These are phyloP conservation scores for Nemania sp. DNA, from an alignment of 2,329 filamentous ascomycete genomes.

Conservation along the genomic window DNA sequence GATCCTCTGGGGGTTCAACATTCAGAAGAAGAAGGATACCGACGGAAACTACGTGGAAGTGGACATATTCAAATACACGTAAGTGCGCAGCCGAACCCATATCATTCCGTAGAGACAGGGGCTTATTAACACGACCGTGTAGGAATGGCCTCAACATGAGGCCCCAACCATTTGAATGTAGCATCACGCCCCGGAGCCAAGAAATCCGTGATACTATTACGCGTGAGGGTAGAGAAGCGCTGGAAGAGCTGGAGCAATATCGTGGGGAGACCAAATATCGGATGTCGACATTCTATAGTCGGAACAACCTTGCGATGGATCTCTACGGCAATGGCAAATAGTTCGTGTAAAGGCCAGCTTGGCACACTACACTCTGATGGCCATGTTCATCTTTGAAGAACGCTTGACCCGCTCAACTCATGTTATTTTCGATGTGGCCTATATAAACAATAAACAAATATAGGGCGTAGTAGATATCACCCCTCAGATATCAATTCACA, in stretches of 20 bases:
- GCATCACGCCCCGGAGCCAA: conserved; percentile 54
- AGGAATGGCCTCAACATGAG: conserved; percentile 64
- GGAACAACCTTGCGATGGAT: conserved; percentile 41
- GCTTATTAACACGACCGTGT: background rate
- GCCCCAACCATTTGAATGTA: conserved; percentile 58
- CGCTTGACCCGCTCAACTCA: too few species aligned
- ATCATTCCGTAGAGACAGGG: background rate
- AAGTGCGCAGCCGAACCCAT: conserved; percentile 37
- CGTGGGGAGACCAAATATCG: conserved; percentile 61
- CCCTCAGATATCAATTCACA: too few species aligned
- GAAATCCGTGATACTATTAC: conserved; percentile 55
- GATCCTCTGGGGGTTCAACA: conserved; percentile 61
- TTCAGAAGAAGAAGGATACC: conserved; percentile 45
- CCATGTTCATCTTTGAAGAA: too few species aligned
- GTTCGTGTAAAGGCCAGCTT: conserved; percentile 24
- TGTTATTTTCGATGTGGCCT: too few species aligned
- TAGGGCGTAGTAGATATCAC: too few species aligned
- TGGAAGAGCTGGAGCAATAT: conserved; percentile 55
- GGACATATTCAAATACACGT: conserved; percentile 62
- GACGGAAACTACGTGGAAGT: conserved; percentile 54
- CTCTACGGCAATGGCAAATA: conserved; percentile 34
- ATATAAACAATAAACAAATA: too few species aligned
- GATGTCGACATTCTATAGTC: conserved; percentile 57
- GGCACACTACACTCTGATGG: too few species aligned
- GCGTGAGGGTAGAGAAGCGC: conserved; percentile 56